Conservation (phyloP, 352 stramenopile species). For the Phytophthora pseudosyringae region DNA sequence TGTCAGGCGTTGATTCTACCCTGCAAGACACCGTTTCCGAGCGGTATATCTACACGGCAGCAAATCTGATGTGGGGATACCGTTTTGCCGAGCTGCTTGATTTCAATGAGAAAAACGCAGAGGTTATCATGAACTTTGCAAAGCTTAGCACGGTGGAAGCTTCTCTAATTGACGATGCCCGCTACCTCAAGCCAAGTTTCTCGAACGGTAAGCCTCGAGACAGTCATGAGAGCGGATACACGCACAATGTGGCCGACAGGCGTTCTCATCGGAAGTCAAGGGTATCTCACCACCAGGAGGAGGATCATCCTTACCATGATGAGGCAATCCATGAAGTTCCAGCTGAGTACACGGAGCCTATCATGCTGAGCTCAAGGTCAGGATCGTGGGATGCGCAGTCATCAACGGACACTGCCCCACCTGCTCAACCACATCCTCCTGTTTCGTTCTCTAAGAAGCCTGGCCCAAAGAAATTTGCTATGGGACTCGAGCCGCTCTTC, state of each 20-base stretch:
- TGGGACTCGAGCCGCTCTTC: conserved; percentile 79
- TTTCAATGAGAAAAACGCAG: conserved; percentile 67
- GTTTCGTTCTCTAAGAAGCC: conserved; percentile 24
- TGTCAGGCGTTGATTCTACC: conserved; percentile 86
- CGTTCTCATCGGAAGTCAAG: conserved; percentile 30
- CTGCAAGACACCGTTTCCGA: conserved; percentile 84
- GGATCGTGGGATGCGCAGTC: conserved; percentile 33
- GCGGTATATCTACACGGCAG: conserved; percentile 76
- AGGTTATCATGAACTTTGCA: conserved; percentile 84
- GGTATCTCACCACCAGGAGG: conserved; percentile 22
- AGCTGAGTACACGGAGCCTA: conserved; percentile 29
- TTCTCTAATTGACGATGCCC: conserved; percentile 54
- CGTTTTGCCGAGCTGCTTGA: conserved; percentile 77
- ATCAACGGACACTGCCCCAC: conserved; percentile 10
- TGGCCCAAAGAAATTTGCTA: conserved; percentile 49
- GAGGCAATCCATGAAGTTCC: conserved; percentile 39
- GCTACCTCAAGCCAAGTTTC: conserved; percentile 46
- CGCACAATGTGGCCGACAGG: conserved; percentile 18
- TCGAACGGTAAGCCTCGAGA: conserved; percentile 8
- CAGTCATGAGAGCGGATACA: conserved; percentile 18
- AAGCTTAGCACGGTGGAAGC: conserved; percentile 71
- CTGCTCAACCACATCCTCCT: conserved; percentile 27
- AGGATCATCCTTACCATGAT: conserved; percentile 31
- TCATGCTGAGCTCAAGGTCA: conserved; percentile 38
- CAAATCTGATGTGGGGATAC: conserved; percentile 72